A percentile compares a stretch with the other conserved stretches of the same genome.
These are phyloP conservation scores for Candida maesae DNA, from an alignment of 805 yeast genomes.

Conservation along the genomic window DNA sequence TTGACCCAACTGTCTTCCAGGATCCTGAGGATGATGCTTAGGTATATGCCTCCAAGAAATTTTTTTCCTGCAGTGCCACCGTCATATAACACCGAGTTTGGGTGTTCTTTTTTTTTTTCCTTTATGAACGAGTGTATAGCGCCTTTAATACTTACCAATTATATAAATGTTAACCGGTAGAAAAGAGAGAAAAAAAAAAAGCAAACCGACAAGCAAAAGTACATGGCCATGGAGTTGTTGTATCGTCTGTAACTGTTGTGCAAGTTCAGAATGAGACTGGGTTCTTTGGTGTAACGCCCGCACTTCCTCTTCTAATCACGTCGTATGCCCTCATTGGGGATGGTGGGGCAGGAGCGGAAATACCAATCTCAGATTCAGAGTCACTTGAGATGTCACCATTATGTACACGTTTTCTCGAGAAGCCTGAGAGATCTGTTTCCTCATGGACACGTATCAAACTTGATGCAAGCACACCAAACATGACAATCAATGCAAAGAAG, in stretches of 20 bases:
- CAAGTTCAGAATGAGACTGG: constrained; percentile 5
- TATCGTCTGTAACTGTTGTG: constrained; percentile 2
- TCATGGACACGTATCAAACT: constrained; percentile 14
- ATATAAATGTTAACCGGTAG: too few relatives aligned
- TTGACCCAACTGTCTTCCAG: too few relatives aligned
- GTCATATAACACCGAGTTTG: neutral
- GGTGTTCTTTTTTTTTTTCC: neutral
- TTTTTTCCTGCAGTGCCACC: too few relatives aligned
- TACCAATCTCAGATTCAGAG: constrained; percentile 2
- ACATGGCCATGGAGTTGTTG: too few relatives aligned
- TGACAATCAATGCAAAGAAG: constrained; percentile 9
- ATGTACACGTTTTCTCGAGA: constrained; percentile 4
- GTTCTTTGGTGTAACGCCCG: constrained; percentile 8
- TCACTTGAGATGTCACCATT: constrained; percentile 3
- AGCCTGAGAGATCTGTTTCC: constrained; percentile 9
- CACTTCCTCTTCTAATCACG: constrained; percentile 12
- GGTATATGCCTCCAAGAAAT: too few relatives aligned
- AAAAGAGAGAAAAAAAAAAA: too few relatives aligned
- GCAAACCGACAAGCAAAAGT: too few relatives aligned
- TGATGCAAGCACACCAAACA: neutral
- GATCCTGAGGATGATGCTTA: too few relatives aligned
- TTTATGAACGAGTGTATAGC: neutral
- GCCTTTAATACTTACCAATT: too few relatives aligned
- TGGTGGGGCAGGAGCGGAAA: neutral
- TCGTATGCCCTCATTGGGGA: constrained; percentile 13